Evolutionary conservation across 805 yeast species (phyloP).

Genomic region (Candida orba): DNA sequence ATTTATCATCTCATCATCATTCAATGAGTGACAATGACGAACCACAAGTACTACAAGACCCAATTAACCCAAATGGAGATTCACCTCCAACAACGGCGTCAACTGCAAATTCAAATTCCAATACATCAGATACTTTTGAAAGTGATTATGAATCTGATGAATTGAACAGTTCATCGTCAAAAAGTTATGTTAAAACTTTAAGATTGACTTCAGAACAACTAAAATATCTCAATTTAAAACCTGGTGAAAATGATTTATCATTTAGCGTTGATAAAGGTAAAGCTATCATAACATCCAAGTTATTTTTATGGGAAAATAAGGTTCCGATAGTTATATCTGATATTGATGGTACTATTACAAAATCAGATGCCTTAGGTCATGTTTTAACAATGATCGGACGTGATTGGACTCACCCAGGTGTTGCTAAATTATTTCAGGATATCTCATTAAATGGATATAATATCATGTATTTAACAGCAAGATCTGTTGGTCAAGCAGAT

Average conservation of each 20-base stretch:
- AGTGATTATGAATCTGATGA: slow-evolving; percentile 4
- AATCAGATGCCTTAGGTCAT: slow-evolving; percentile 96
- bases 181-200: slow-evolving; percentile 71
- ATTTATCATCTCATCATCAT: slow-evolving; percentile 4
- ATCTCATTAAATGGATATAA: slow-evolving; percentile 85
- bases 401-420: slow-evolving; percentile 98
- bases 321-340: slow-evolving; percentile 94
- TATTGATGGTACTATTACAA: slow-evolving; percentile 96
- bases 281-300: slow-evolving; percentile 63
- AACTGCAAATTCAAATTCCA: not conserved
- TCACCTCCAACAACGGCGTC: not conserved
- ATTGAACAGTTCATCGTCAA: slow-evolving; percentile 9
- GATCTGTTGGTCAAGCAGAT: slow-evolving; percentile 95
- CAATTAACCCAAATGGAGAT: not conserved
- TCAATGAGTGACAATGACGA: not conserved
- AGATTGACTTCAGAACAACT: slow-evolving; percentile 89
- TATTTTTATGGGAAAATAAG: slow-evolving; percentile 76
- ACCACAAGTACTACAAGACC: too few species aligned
- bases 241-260: slow-evolving; percentile 72
- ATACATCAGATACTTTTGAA: slow-evolving; percentile 1
- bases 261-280: slow-evolving; percentile 81
- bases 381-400: slow-evolving; percentile 87
- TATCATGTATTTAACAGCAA: slow-evolving; percentile 86
- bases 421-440: slow-evolving; percentile 85
- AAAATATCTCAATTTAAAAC: slow-evolving; percentile 58